Base-by-base conservation (phyloP, 176 grass and related monocot genomes). In the Aegilops bicornis region DNA sequence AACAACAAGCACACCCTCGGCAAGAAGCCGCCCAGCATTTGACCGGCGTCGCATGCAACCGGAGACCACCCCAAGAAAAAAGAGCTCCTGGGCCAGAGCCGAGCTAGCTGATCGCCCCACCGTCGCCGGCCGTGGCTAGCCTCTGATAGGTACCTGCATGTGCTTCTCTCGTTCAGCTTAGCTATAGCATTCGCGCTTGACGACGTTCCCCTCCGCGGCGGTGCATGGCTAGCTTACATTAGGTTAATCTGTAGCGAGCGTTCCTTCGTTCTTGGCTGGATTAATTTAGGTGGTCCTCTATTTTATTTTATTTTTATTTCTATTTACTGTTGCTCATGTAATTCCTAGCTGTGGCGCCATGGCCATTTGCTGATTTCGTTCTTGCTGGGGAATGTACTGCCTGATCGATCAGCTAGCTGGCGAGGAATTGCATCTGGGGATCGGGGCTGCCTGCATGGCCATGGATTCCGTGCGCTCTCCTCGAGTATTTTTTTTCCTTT, bases 1-100 rank as follows among this genome's bases (percentile, higher is more conserved):
- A 97, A 97, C 88, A 92, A 97, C 91, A 97, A 97, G 95, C 87
- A 97, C 82, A 91, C 89, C 85, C 89, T 94, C 67, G 90, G 95
- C 84, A 98, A 98, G 89, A 98, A 95, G 89, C 93, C 89, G 43
- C 73, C 73, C 73, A 17, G 63, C 60, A 10, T 30, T 30, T 54
- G 56, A 50, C 32, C 32, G 32, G 32, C 32, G 32, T 6, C 61
- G 47, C 78, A 74, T 73, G 64, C 77, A 71, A 17, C 64, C 65
- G 40, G 10, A 12, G 10, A 45, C 11, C 43, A 45, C 43, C 43
- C 43, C 43, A 39, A n/a, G 68, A 64, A 64, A 77, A 33, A 16
- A n/a, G 31, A 8, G 7, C 54, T 14, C 68, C 9, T 39, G 33
- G 35, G 19, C 77, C 78, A 76, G 62, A 48, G 43, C 74, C 8